These are phyloP conservation scores for Schizosaccharomyces pombe DNA, from an alignment of 805 yeast species.

Conservation along the genomic window DNA sequence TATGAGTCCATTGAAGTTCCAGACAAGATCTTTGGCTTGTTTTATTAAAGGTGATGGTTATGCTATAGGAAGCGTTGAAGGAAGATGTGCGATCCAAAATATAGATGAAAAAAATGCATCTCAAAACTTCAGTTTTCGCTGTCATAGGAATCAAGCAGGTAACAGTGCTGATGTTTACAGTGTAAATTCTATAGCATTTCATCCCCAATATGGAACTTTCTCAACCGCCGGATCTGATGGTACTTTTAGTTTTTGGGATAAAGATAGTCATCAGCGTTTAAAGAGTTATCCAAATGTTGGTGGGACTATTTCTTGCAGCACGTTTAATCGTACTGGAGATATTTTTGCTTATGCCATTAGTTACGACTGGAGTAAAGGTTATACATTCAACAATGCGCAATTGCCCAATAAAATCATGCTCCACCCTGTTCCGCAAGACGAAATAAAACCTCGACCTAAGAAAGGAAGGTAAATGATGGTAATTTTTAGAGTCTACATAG, in stretches of 20 bases:
- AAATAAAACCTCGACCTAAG: constrained; percentile 28
- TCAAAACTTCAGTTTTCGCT: constrained; percentile 74
- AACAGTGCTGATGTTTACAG: constrained; percentile 49
- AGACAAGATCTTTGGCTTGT: constrained; percentile 62
- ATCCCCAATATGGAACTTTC: constrained; percentile 76
- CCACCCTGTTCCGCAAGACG: constrained; percentile 70
- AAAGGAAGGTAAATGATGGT: background rate
- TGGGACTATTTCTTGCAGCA: constrained; percentile 46
- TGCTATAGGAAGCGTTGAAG: constrained; percentile 84
- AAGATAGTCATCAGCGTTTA: constrained; percentile 68
- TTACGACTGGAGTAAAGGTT: constrained; percentile 83
- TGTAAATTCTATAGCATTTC: constrained; percentile 60
- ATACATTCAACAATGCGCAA: constrained; percentile 50
- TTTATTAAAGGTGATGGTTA: constrained; percentile 82
- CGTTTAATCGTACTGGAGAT: constrained; percentile 62
- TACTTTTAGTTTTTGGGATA: constrained; percentile 84
- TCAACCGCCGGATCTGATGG: constrained; percentile 93
- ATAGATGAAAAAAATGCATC: constrained; percentile 60
- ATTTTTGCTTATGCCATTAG: constrained; percentile 78
- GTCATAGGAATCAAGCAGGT: constrained; percentile 57
- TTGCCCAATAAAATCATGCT: constrained; percentile 54
- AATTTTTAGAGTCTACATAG: background rate
- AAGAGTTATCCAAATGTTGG: constrained; percentile 49
- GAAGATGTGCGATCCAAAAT: constrained; percentile 85
- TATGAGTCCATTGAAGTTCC: constrained; percentile 67